These are phyloP conservation scores for Waltergamsia citrina DNA, from an alignment of 2,329 filamentous ascomycete genomes.

Conservation along the genomic window DNA sequence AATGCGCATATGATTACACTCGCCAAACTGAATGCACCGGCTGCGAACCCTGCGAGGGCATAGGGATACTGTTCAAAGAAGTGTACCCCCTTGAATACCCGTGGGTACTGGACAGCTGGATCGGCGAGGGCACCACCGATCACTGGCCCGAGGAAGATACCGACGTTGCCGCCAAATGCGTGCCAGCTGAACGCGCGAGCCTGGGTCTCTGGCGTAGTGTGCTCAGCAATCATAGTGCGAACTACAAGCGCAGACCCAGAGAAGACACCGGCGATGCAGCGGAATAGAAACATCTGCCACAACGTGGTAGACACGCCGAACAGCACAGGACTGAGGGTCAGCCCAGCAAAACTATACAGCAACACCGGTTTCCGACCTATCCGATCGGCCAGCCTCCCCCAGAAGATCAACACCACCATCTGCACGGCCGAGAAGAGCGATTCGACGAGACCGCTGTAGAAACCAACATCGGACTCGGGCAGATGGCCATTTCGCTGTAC, in stretches of 20 bases:
- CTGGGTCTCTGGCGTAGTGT: conserved; percentile 60
- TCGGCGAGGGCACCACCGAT: conserved; percentile 61
- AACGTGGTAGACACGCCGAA: conserved; percentile 61
- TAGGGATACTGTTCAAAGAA: conserved; percentile 45
- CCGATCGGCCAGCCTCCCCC: conserved; percentile 54
- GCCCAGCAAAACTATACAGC: conserved; percentile 55
- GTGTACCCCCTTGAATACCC: conserved; percentile 31
- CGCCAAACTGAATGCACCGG: conserved; percentile 43
- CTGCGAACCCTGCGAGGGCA: conserved; percentile 43
- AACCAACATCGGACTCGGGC: conserved; percentile 59
- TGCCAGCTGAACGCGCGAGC: conserved; percentile 69
- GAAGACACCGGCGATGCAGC: conserved; percentile 65
- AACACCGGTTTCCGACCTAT: conserved; percentile 66
- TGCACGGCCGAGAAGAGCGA: conserved; percentile 66
- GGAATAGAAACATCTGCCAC: conserved; percentile 66
- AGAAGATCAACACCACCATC: conserved; percentile 68
- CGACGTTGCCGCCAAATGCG: conserved; percentile 64
- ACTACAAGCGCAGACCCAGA: conserved; percentile 66
- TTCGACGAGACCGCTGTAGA: conserved; percentile 70
- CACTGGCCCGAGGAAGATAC: conserved; percentile 63
- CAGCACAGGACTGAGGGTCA: conserved; percentile 47
- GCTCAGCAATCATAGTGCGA: conserved; percentile 68
- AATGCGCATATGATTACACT: conserved; percentile 41
- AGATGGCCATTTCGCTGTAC: conserved; percentile 56
- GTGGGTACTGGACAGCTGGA: conserved; percentile 54